Evolutionary conservation across 2,329 filamentous ascomycete genomes (phyloP), one percentile per base, ranked within the genome.

Genomic region (Aspergillus fumigatus): DNA sequence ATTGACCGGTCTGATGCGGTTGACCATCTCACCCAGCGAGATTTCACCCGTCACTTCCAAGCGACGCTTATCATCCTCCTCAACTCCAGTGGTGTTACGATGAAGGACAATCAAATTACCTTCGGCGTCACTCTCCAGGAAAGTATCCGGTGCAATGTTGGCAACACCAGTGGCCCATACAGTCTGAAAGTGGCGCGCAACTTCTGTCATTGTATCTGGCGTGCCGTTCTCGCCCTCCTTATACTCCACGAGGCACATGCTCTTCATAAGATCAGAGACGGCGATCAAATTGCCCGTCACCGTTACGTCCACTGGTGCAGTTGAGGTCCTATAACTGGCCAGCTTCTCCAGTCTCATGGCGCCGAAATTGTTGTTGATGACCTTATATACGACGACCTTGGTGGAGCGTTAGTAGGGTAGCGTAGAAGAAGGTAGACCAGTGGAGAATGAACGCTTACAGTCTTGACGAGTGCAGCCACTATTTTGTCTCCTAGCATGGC

Each of bases 181-280:
- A 0, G 89, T 87, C 66, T 93, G 86, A 65, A 88, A 91, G 69
- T 97, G 90, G 21, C 92, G 83, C 3, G 88, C 89, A 3, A 89
- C 79, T 77, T 96, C 91, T 0, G 80, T 79, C 7, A 97, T 79
- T 52, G 79, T 83, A 53, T 87, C 83, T 10, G 81, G 75, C n/a
- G 82, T 73, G 0, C 82, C 84, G 3, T 83, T 75, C 23, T 79
- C 72, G 2, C 84, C 82, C 2, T 81, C 80, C 0, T 80, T 78
- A 68, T 88, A 94, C 68, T 94, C 81, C 8, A 97, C 79, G 5
- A 97, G 77, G 1, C 88, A 87, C 25, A 96, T 80, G 1, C 90
- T 96, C 75, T 97, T 97, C 89, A 96, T 97, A 48, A 99, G 77
- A 68, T 99, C 94, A 0, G 88, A 89, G 9, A 97, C 86, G 0